Evolutionary conservation across 495 filamentous ascomycete genomes (phyloP).

Genomic region (Evernia prunastri): DNA sequence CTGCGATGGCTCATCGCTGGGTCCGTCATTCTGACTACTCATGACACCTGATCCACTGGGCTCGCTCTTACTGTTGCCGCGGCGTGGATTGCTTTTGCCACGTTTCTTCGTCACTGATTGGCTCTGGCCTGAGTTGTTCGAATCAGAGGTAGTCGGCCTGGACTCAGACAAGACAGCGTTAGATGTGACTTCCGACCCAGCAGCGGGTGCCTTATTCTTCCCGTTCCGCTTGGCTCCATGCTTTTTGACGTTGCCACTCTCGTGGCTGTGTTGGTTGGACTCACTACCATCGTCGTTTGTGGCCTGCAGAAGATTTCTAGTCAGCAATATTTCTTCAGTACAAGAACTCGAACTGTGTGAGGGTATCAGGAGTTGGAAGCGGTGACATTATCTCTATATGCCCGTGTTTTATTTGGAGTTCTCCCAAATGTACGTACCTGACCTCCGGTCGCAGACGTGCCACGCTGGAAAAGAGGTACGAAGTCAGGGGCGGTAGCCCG

Average conservation of each 20-base stretch:
- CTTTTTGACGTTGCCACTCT: neutral
- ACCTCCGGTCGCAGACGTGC: neutral
- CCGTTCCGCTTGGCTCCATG: neutral
- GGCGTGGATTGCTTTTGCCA: conserved; percentile 1
- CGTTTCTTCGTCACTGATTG: neutral
- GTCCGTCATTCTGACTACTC: conserved; percentile 5
- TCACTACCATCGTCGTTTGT: neutral
- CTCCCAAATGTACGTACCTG: neutral
- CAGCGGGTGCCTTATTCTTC: neutral
- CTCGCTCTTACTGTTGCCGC: conserved; percentile 10
- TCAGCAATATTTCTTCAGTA: neutral
- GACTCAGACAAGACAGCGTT: neutral
- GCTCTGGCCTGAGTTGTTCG: neutral
- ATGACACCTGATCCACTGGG: neutral
- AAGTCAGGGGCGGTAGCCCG: conserved; percentile 18
- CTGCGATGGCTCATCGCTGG: neutral
- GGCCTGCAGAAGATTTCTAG: neutral
- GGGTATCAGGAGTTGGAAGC: no score
- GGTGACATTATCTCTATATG: neutral
- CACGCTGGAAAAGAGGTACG: conserved; percentile 4
- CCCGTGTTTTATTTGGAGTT: neutral
- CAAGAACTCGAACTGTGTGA: neutral
- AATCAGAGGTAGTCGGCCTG: neutral
- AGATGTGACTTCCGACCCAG: neutral
- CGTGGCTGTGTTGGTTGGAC: neutral